Evolutionary conservation across 257 asterid species (phyloP), one percentile per base, ranked within the genome.

Genomic region (Cordia subcordata): DNA sequence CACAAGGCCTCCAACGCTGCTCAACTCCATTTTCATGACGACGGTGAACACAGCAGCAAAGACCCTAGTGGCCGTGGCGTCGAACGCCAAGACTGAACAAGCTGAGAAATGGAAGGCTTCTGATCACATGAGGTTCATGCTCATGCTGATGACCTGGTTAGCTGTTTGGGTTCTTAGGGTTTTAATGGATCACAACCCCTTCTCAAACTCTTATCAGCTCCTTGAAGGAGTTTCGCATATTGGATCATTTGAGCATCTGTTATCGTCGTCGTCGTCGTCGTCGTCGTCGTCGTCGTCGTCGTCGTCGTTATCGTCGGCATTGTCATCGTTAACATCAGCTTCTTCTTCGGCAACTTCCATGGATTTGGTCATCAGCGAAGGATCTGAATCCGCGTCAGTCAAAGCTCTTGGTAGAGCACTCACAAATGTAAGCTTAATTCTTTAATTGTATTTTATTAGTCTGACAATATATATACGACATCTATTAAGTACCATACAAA

Each of bases 31-130:
- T 0, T 72, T 72, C 54, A 53, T 63, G 74, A 46, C 65, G 1
- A 72, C 74, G 8, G 78, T 72, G 3, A 72, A 72, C 64, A 61
- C 70, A 5, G 74, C 74, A 0, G 78, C 78, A 5, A 72, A 63
- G 67, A 63, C 74, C 49, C 78, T 72, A 9, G 74, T 68, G 40
- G 58, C 78, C 2, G 61, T 72, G 14, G 78, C 78, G 0, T 72
- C 74, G 13, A 59, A 35, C 18, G 58, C 64, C 1, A 63, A 53
- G 10, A 44, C 51, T 13, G 53, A 55, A 2, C 51, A 52, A 0
- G 15, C 53, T 0, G 63, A 63, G 1, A 72, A 63, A 61, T 72
- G 78, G 78, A 72, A 37, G 38, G 56, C 67, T 0, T 38, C 55
- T 0, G 78, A 67, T 61, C 78, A 72, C 39, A 0, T 72, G 53